These are phyloP conservation scores for Artomyces pyxidatus DNA, from an alignment of 768 basidiomycete species.

Conservation along the genomic window DNA sequence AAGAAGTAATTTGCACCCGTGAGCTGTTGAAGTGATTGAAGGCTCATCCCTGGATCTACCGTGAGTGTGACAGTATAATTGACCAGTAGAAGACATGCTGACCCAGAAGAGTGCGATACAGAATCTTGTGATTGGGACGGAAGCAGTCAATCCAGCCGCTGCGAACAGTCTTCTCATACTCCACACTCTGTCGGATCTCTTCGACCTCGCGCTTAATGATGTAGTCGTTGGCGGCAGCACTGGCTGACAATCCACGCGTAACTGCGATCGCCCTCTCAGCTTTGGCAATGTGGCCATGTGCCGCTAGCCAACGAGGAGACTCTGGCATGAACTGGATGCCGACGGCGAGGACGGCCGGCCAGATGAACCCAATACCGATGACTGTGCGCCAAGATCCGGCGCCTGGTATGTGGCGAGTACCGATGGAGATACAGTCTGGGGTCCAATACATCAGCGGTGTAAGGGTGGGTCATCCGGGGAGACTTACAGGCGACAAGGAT, in stretches of 20 bases:
- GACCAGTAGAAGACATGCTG: constrained; percentile 17
- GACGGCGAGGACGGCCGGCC: constrained; percentile 51
- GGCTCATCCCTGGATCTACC: constrained; percentile 36
- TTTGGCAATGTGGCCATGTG: constrained; percentile 37
- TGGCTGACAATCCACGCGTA: constrained; percentile 36
- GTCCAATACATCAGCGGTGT: neutral
- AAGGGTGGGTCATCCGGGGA: neutral
- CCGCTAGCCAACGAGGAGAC: constrained; percentile 42
- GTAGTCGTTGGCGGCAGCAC: constrained; percentile 31
- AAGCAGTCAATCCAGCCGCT: constrained; percentile 69
- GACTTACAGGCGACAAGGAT: constrained; percentile 55
- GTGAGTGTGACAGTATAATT: neutral
- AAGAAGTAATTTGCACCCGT: constrained; percentile 68
- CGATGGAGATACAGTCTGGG: constrained; percentile 59
- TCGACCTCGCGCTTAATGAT: constrained; percentile 40
- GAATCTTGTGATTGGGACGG: constrained; percentile 41
- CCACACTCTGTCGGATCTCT: constrained; percentile 46
- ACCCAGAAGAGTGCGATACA: constrained; percentile 57
- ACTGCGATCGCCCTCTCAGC: constrained; percentile 41
- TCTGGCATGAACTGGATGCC: constrained; percentile 66
- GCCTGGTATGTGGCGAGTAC: constrained; percentile 40
- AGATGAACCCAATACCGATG: constrained; percentile 53
- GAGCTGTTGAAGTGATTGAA: constrained; percentile 68
- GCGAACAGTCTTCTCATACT: constrained; percentile 36
- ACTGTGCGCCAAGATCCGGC: constrained; percentile 55